Evolutionary conservation across 805 yeast genomes (phyloP).

Genomic region (Clavispora carvajalis): DNA sequence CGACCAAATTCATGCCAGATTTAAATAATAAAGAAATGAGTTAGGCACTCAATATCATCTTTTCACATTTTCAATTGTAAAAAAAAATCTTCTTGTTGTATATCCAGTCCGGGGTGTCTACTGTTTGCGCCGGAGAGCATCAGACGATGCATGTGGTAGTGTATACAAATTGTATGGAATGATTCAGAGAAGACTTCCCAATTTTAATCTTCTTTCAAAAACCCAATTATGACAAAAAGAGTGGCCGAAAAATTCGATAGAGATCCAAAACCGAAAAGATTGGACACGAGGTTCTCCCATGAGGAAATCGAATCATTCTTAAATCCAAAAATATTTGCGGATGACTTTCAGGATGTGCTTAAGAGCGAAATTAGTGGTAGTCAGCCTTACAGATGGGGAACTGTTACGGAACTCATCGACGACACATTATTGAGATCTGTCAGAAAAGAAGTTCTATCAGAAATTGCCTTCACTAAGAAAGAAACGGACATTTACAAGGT

Average conservation of each 20-base stretch:
- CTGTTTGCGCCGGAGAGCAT: not conserved
- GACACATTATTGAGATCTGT: slow-evolving; percentile 75
- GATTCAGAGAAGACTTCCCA: not conserved
- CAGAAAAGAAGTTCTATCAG: slow-evolving; percentile 73
- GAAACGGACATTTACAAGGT: slow-evolving; percentile 97
- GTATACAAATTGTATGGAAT: not conserved
- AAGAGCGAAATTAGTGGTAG: slow-evolving; percentile 45
- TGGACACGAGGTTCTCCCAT: slow-evolving; percentile 16
- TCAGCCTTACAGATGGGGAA: slow-evolving; percentile 88
- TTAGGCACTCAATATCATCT: too few species aligned
- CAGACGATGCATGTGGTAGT: not conserved
- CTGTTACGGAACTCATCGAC: slow-evolving; percentile 65
- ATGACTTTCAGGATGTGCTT: slow-evolving; percentile 34
- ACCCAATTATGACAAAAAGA: slow-evolving; percentile 10
- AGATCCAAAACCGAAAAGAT: slow-evolving; percentile 3
- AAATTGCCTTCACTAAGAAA: slow-evolving; percentile 87
- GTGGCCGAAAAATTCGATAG: slow-evolving; percentile 2
- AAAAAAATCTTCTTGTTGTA: not conserved
- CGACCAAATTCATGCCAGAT: too few species aligned
- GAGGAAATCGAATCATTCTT: slow-evolving; percentile 39
- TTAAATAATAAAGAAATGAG: not conserved
- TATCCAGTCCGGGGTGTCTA: too few species aligned
- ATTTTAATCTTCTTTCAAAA: not conserved
- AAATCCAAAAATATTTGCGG: slow-evolving; percentile 45
- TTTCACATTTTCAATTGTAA: too few species aligned